Evolutionary conservation across 1,284 basidiomycete species (phyloP), one percentile per base, ranked within the genome.

Genomic region (Vanrija sp.): DNA sequence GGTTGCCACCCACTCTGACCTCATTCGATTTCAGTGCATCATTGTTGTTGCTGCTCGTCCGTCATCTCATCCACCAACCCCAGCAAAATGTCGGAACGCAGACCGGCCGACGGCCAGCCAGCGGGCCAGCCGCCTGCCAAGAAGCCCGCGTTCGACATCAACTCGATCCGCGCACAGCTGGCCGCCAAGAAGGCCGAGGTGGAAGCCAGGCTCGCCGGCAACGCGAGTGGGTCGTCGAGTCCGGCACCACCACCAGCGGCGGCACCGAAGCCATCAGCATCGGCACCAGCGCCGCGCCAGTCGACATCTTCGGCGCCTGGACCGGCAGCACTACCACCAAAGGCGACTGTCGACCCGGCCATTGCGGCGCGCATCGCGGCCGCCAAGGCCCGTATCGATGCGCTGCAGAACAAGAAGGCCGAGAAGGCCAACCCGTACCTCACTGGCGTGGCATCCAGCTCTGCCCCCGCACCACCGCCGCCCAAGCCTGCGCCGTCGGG

Each of bases 161-260:
- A 43, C 43, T 61, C 73, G 45, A 76, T 77, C 50, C 65, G 72
- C 54, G 90, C 90, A 10, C 89, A 91, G 75, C 85, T 94, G 54
- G 83, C 87, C 19, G 89, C 90, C 12, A 89, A 89, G 72, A 83
- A 90, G 52, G 89, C 89, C 12, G 84, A 84, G 6, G 86, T 92
- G 80, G 86, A 84, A 71, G 74, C 73, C 4, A 82, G 78, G 45
- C 77, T 78, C 10, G 71, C 80, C 65, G 8, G 71, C 78, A n/a
- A 72, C 76, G 10, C 76, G 75, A 38, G 46, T 3, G 60, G 54
- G 26, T 69, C 62, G 18, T 58, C 61, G 15, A 62, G 62, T 18
- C 59, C 63, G 14, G 44, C 64, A 14, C 45, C 60, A 12, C 21
- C 60, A 16, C 42, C 57, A 26, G 49, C 62, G 43, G 25, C 63